These are phyloP conservation scores for Fusarium incarnatum DNA, from an alignment of 2,329 filamentous ascomycete species.

Conservation along the genomic window DNA sequence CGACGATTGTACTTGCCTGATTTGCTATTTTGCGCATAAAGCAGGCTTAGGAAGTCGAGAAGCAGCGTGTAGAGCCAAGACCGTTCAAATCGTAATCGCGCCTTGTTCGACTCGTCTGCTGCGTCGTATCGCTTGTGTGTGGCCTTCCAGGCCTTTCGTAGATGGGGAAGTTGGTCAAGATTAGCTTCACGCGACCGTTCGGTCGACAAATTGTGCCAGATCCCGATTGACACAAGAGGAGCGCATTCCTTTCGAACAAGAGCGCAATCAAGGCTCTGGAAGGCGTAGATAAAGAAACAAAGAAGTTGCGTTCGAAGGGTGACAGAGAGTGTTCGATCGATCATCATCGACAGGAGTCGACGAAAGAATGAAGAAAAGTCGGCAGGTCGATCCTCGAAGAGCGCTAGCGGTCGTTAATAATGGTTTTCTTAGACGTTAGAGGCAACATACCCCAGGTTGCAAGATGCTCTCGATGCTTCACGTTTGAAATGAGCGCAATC, in stretches of 20 bases:
- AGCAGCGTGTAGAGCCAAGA: slow-evolving; percentile 92
- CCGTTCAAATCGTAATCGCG: slow-evolving; percentile 87
- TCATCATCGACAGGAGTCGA: slow-evolving; percentile 86
- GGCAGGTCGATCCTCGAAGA: slow-evolving; percentile 80
- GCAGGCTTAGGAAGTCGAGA: slow-evolving; percentile 80
- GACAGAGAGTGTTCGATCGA: slow-evolving; percentile 75
- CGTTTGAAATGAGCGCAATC: slow-evolving; percentile 85
- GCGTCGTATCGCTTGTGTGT: slow-evolving; percentile 87
- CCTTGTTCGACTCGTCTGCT: slow-evolving; percentile 82
- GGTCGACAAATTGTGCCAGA: slow-evolving; percentile 92
- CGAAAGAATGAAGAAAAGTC: slow-evolving; percentile 93
- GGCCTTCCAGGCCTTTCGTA: slow-evolving; percentile 92
- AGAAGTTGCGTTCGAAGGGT: slow-evolving; percentile 84
- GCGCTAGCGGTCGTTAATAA: slow-evolving; percentile 59
- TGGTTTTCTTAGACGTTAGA: slow-evolving; percentile 1
- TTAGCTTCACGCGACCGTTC: slow-evolving; percentile 78
- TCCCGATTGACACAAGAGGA: slow-evolving; percentile 90
- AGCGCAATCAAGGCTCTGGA: slow-evolving; percentile 90
- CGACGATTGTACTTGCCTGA: slow-evolving; percentile 52
- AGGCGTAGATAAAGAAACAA: slow-evolving; percentile 89
- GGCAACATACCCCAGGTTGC: slow-evolving; percentile 80
- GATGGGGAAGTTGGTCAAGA: slow-evolving; percentile 77
- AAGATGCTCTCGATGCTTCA: slow-evolving; percentile 88
- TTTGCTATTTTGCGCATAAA: slow-evolving; percentile 70
- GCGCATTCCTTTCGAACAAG: slow-evolving; percentile 96